Evolutionary conservation across 345 rosid species (phyloP).

Genomic region (Kandelia obovata): DNA sequence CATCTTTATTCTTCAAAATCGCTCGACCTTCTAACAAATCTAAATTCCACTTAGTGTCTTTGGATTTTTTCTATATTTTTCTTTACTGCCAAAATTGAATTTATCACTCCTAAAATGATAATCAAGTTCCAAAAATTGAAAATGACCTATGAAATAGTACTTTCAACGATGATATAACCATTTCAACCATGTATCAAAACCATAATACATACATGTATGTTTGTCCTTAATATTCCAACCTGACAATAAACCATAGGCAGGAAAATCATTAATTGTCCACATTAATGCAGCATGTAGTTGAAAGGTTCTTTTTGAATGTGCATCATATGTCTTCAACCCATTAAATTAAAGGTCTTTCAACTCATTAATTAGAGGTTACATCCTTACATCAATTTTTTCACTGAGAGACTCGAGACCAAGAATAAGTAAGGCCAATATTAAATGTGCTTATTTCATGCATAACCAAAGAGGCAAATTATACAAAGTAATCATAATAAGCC

Average conservation of each 20-base stretch:
- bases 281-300: background rate
- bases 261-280: constrained; percentile 12
- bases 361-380: constrained; percentile 9
- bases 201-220: background rate
- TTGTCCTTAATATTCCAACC: background rate
- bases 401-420: no score
- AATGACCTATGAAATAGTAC: constrained; percentile 9
- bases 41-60: background rate
- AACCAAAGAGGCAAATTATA: no score
- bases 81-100: background rate
- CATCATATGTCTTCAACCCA: background rate
- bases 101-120: background rate
- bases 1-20: background rate
- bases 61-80: background rate
- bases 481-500: no score
- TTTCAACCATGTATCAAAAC: background rate
- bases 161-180: background rate
- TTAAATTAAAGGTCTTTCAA: background rate
- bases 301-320: background rate
- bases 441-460: no score
- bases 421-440: no score
- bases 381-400: background rate
- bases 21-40: background rate
- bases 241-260: background rate
- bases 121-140: background rate